Evolutionary conservation across 2,329 filamentous ascomycete species (phyloP).

Genomic region (Aspergillus sp.): DNA sequence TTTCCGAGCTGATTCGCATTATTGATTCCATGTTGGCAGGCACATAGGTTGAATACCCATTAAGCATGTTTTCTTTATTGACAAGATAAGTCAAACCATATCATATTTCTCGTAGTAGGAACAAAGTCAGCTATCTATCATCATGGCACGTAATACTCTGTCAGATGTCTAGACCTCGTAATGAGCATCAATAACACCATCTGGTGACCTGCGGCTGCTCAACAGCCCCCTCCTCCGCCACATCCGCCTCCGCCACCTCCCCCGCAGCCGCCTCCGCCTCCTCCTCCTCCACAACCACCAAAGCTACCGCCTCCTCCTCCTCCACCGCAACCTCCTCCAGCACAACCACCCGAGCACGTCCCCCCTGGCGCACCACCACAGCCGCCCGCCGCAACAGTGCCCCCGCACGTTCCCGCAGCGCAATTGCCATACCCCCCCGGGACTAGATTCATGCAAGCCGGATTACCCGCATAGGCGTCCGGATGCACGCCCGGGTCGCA

Average conservation of each 20-base stretch:
- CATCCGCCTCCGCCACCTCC: not conserved
- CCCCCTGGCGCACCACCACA: conserved; percentile 30
- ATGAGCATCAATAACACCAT: not conserved
- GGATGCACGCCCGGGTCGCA: conserved; percentile 36
- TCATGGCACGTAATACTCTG: not conserved
- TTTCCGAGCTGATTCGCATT: no score
- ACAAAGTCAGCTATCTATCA: not conserved
- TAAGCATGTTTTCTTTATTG: not conserved
- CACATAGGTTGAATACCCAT: not conserved
- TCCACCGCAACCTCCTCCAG: conserved; percentile 35
- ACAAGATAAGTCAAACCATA: no score
- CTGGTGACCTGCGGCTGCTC: not conserved
- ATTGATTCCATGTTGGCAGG: no score
- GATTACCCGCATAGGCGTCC: conserved; percentile 38
- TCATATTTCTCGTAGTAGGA: not conserved
- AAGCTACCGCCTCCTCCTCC: conserved; percentile 37
- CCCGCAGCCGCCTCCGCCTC: conserved; percentile 6
- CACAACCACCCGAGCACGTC: conserved; percentile 28
- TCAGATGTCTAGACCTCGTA: not conserved
- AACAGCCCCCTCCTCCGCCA: not conserved
- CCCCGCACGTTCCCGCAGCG: conserved; percentile 37
- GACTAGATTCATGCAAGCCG: conserved; percentile 36
- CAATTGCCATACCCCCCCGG: conserved; percentile 41
- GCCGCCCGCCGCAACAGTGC: conserved; percentile 37
- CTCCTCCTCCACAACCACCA: conserved; percentile 6